phyloP scores from a whole-genome alignment of 352 stramenopile genomes.

The Phytophthora agathidicida region DNA sequence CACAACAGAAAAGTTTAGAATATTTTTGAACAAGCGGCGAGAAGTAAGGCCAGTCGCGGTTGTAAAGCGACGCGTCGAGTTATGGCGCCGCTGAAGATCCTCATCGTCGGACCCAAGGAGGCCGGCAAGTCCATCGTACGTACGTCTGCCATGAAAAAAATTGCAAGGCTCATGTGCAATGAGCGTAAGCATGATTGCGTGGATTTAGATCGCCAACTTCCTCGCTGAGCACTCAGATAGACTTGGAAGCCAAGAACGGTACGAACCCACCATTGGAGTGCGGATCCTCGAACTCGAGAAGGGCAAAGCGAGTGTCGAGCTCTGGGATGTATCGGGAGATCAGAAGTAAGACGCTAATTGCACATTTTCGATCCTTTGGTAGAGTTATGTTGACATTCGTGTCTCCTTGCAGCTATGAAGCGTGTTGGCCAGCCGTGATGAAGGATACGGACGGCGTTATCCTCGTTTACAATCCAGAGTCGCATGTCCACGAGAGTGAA shows the following conservation, averaged over 20 bases:
- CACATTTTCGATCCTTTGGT: too few species aligned
- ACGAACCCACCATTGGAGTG: slow-evolving; percentile 75
- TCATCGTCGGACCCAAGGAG: slow-evolving; percentile 82
- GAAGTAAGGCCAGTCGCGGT: too few species aligned
- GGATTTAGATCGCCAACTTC: slow-evolving; percentile 87
- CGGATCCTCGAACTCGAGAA: slow-evolving; percentile 78
- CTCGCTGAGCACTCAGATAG: slow-evolving; percentile 69
- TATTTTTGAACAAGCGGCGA: too few species aligned
- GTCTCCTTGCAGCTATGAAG: slow-evolving; percentile 71
- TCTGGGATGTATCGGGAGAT: slow-evolving; percentile 88
- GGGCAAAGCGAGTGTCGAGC: slow-evolving; percentile 65
- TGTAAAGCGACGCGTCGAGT: too few species aligned
- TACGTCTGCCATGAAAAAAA: too few species aligned
- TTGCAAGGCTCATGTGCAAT: too few species aligned
- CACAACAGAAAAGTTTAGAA: too few species aligned
- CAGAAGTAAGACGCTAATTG: slow-evolving; percentile 72
- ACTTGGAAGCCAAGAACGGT: slow-evolving; percentile 60
- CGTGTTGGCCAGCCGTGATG: slow-evolving; percentile 90
- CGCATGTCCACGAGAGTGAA: slow-evolving; percentile 87
- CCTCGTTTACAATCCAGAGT: slow-evolving; percentile 92
- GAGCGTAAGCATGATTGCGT: too few species aligned
- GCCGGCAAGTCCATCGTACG: slow-evolving; percentile 78
- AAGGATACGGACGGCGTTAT: slow-evolving; percentile 88
- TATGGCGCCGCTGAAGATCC: slow-evolving; percentile 79
- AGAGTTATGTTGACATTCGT: too few species aligned